A percentile compares a stretch with the other conserved stretches of the same genome.
Conservation (phyloP, 805 yeast genomes). For the Yamadazyma sp. region DNA sequence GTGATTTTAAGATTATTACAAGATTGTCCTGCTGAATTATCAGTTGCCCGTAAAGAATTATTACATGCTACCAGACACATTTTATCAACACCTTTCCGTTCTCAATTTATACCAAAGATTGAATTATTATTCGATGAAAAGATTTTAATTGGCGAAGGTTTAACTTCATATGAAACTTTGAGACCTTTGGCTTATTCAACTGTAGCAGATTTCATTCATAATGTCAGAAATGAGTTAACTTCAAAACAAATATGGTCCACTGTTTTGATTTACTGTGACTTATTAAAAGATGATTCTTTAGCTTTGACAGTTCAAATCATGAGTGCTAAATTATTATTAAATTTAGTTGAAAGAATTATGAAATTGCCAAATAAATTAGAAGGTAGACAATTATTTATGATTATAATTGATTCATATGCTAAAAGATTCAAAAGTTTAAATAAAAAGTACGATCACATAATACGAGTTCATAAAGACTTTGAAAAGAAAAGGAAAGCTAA, state of each 20-base stretch:
- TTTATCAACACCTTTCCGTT: conserved; percentile 83
- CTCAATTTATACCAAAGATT: conserved; percentile 78
- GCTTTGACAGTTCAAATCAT: conserved; percentile 91
- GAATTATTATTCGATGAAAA: conserved; percentile 83
- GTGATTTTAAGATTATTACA: conserved; percentile 80
- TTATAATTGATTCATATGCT: conserved; percentile 84
- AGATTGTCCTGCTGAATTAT: conserved; percentile 92
- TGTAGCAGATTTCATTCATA: conserved; percentile 93
- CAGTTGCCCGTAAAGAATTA: conserved; percentile 88
- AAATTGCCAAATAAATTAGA: conserved; percentile 79
- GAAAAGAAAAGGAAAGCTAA: conserved; percentile 39
- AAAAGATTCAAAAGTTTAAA: conserved; percentile 76
- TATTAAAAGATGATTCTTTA: conserved; percentile 75
- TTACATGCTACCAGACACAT: conserved; percentile 94
- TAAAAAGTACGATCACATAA: conserved; percentile 62
- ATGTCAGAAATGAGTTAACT: conserved; percentile 78
- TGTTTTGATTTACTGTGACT: conserved; percentile 74
- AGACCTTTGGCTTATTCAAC: conserved; percentile 93
- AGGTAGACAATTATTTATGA: conserved; percentile 77
- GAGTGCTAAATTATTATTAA: conserved; percentile 88
- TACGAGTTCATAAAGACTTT: conserved; percentile 56
- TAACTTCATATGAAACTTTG: conserved; percentile 85
- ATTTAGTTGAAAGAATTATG: conserved; percentile 84
- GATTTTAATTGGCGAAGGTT: conserved; percentile 86
- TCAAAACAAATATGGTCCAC: conserved; percentile 85